Percentiles rank a stretch among this genome's conserved stretches.
phyloP scores from a whole-genome alignment of 805 yeast species.

The Yarrowia sp. region DNA sequence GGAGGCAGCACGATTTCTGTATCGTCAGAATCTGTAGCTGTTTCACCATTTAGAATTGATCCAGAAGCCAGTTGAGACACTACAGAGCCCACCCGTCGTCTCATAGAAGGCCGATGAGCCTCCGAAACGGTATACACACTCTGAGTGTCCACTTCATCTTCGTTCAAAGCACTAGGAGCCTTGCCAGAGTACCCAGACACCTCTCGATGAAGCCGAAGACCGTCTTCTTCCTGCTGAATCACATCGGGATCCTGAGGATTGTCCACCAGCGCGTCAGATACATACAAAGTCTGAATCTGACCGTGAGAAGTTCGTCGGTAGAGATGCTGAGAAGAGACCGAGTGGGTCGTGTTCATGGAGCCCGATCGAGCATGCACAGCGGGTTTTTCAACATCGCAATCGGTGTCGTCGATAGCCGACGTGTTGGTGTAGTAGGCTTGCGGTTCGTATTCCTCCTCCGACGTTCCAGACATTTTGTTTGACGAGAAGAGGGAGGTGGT shows the following conservation, averaged over 20 bases:
- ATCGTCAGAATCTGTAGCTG: neutral
- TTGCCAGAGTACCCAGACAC: neutral
- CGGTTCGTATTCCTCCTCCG: constrained; percentile 21
- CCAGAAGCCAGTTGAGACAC: constrained; percentile 10
- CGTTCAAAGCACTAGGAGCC: constrained; percentile 1
- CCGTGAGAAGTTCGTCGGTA: constrained; percentile 21
- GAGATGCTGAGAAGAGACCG: constrained; percentile 8
- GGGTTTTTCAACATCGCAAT: neutral
- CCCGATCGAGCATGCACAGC: neutral
- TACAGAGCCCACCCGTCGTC: neutral
- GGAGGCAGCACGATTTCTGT: constrained; percentile 14
- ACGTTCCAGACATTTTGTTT: neutral
- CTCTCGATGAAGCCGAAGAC: constrained; percentile 4
- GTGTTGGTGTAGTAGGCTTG: constrained; percentile 15
- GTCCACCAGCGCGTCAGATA: neutral
- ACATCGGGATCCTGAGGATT: constrained; percentile 1
- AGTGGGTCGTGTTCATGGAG: neutral
- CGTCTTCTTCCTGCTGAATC: constrained; percentile 4
- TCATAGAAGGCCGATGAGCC: neutral
- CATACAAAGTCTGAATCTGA: constrained; percentile 12
- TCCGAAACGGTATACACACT: neutral
- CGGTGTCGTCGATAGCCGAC: constrained; percentile 1
- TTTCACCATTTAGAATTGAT: neutral
- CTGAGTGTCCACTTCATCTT: constrained; percentile 2
- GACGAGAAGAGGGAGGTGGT: neutral